Percentiles rank a stretch among this genome's conserved stretches.
These are phyloP conservation scores for Chlorella variabilis DNA, from an alignment of 163 green algal species.

Conservation along the genomic window DNA sequence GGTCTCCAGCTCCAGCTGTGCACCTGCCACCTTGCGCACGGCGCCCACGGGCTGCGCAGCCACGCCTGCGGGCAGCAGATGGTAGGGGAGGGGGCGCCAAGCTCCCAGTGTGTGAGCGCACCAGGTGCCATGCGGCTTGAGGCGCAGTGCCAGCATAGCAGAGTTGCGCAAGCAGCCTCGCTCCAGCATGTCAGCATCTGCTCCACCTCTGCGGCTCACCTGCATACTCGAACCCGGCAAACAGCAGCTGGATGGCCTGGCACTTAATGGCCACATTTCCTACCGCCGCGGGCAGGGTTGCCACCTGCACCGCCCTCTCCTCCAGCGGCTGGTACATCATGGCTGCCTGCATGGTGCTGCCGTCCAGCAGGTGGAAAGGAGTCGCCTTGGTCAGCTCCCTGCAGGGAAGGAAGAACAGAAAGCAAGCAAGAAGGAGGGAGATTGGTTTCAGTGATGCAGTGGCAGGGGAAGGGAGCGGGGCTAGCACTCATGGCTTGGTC, in stretches of 20 bases:
- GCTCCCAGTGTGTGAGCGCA: too few relatives aligned
- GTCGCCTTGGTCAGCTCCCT: too few relatives aligned
- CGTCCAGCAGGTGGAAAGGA: not conserved
- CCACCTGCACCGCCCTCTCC: not conserved
- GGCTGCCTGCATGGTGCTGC: not conserved
- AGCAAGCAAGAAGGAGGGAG: too few relatives aligned
- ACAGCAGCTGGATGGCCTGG: not conserved
- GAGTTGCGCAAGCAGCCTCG: too few relatives aligned
- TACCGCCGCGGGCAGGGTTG: not conserved
- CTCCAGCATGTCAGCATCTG: not conserved
- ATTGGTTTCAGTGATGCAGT: too few relatives aligned
- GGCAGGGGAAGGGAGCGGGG: too few relatives aligned
- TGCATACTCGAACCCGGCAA: not conserved
- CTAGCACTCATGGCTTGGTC: too few relatives aligned
- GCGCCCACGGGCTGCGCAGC: not conserved
- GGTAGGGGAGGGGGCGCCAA: not conserved
- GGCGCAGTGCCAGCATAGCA: too few relatives aligned
- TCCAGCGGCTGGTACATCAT: slow-evolving; percentile 12
- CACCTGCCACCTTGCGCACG: not conserved
- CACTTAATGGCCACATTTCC: too few relatives aligned
- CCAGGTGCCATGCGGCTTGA: not conserved
- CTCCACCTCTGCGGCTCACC: not conserved
- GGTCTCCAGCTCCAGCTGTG: not conserved
- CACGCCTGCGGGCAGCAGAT: not conserved
- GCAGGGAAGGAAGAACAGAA: too few relatives aligned